Evolutionary conservation across 2,329 filamentous ascomycete species (phyloP), one percentile per base, ranked within the genome.

Genomic region (Alternaria triticina): DNA sequence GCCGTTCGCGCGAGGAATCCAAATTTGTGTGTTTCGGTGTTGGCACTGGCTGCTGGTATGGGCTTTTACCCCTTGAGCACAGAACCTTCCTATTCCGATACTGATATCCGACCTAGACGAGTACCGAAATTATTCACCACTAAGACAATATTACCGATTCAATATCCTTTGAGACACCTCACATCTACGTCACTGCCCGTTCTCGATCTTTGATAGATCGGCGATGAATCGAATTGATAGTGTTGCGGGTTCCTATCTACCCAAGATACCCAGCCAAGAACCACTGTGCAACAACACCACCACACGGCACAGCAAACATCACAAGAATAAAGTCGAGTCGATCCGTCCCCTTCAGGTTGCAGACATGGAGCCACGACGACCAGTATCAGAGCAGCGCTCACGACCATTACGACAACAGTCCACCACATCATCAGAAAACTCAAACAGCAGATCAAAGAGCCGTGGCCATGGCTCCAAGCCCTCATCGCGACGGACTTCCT

Each of bases 181-280:
- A 43, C 44, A 46, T 63, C 51, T 59, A 71, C 65, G 58, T 70
- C 67, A 70, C 68, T 61, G 60, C 59, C 54, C 54, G 54, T 63
- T 59, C 60, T 62, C 57, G 60, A 51, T 59, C 52, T 64, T 70
- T 62, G 54, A 76, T 71, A 70, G 61, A 68, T 66, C 67, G 55
- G 71, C 63, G 66, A 79, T 79, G 76, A 69, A 73, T 59, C 75
- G 77, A 61, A 68, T 68, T 54, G 76, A 79, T 64, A 79, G 76
- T 64, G 76, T 75, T 65, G 69, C 73, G 46, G 71, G 72, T 57
- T 70, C 71, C 47, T 65, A 69, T 64, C 59, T 55, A 43, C 59
- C 66, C 51, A 67, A 73, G n/a, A 49, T 58, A 27, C 45, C 61
- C 59, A 65, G 72, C 33, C 51, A 70, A 49, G 64, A 67, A 60